These are phyloP conservation scores for Neocucurbitaria cava DNA, from an alignment of 2,329 filamentous ascomycete genomes.

Conservation along the genomic window DNA sequence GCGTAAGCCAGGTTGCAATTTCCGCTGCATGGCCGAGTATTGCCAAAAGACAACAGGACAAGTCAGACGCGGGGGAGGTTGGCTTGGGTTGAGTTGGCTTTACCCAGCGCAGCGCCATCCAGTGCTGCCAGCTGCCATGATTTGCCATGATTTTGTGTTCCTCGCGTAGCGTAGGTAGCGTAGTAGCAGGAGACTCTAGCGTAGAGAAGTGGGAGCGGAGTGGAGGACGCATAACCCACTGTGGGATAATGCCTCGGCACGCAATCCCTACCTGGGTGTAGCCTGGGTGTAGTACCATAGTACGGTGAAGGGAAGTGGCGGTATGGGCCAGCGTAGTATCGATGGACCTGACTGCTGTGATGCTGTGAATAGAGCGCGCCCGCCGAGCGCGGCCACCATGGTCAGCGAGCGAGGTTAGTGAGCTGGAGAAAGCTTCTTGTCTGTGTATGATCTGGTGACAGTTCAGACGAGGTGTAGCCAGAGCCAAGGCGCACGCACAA, in stretches of 20 bases:
- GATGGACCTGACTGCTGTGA: neutral
- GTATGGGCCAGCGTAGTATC: slow-evolving; percentile 16
- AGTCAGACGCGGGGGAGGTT: slow-evolving; percentile 7
- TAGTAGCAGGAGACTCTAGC: neutral
- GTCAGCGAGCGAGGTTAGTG: slow-evolving; percentile 6
- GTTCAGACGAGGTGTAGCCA: slow-evolving; percentile 5
- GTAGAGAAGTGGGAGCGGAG: neutral
- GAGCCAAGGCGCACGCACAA: slow-evolving; percentile 21
- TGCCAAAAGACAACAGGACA: slow-evolving; percentile 5
- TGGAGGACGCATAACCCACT: neutral
- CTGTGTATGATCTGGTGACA: slow-evolving; percentile 19
- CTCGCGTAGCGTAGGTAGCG: neutral
- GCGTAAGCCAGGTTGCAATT: slow-evolving; percentile 22
- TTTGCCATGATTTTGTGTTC: neutral
- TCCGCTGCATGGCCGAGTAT: slow-evolving; percentile 19
- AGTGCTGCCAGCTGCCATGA: neutral
- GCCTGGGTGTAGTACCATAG: no score
- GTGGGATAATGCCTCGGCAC: neutral
- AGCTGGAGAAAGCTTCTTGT: slow-evolving; percentile 8
- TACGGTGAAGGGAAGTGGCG: slow-evolving; percentile 4
- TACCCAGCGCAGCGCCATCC: slow-evolving; percentile 15
- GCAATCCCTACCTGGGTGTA: neutral
- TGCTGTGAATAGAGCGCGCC: slow-evolving; percentile 7
- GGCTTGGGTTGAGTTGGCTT: slow-evolving; percentile 9
- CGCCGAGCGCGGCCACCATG: slow-evolving; percentile 4